Evolutionary conservation across 2,329 filamentous ascomycete genomes (phyloP).

Genomic region (Exserohilum rostratum): DNA sequence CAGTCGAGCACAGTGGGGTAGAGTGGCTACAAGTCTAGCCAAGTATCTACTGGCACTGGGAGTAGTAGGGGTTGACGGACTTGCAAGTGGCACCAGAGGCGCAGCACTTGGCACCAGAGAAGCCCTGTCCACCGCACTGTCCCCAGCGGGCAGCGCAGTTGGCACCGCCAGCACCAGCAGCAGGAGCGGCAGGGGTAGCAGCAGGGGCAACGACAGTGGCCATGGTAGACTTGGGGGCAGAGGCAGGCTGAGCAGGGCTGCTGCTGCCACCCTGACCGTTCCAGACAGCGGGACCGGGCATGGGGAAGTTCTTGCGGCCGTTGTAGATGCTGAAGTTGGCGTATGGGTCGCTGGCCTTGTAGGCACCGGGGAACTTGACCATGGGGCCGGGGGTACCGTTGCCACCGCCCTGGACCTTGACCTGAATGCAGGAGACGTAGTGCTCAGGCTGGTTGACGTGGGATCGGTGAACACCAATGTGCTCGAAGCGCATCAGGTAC

Average conservation of each 20-base stretch:
- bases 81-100: slow-evolving; percentile 24
- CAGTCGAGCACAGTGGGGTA: background rate
- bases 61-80: slow-evolving; percentile 24
- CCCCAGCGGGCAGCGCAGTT: slow-evolving; percentile 16
- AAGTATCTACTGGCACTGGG: slow-evolving; percentile 18
- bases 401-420: slow-evolving; percentile 48
- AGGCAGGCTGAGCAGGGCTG: slow-evolving; percentile 8
- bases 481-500: slow-evolving; percentile 53
- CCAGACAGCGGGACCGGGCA: slow-evolving; percentile 24
- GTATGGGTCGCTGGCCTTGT: slow-evolving; percentile 30
- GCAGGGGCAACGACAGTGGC: slow-evolving; percentile 8
- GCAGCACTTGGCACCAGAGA: slow-evolving; percentile 22
- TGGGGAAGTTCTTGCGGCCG: slow-evolving; percentile 24
- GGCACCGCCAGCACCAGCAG: slow-evolving; percentile 3
- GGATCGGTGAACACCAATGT: slow-evolving; percentile 47
- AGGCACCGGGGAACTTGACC: slow-evolving; percentile 45
- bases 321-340: slow-evolving; percentile 38
- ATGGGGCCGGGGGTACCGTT: slow-evolving; percentile 42
- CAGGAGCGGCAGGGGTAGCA: slow-evolving; percentile 8
- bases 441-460: slow-evolving; percentile 48
- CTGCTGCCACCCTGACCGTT: slow-evolving; percentile 10
- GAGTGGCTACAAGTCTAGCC: background rate
- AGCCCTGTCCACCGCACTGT: slow-evolving; percentile 26
- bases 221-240: slow-evolving; percentile 11
- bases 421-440: slow-evolving; percentile 52